These are phyloP conservation scores for Trichomonascaceae sp. DNA, from an alignment of 1,139 yeast species.

Conservation along the genomic window DNA sequence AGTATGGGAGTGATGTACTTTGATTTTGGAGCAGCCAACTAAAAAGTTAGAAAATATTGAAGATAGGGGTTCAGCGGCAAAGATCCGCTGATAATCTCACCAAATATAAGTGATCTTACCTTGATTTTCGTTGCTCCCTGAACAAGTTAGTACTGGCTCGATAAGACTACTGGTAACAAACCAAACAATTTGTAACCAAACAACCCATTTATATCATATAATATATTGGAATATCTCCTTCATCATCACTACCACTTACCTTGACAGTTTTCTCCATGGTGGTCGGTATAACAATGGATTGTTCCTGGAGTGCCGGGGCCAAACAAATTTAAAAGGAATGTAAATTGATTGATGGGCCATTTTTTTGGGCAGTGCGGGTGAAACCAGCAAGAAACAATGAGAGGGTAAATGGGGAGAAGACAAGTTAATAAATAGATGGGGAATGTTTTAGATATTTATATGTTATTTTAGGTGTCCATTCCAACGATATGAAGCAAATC, in stretches of 20 bases:
- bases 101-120: constrained; percentile 18
- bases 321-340: not conserved
- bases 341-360: not conserved
- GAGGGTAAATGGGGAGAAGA: not conserved
- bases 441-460: not conserved
- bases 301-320: not conserved
- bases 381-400: not conserved
- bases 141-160: constrained; percentile 7
- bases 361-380: not conserved
- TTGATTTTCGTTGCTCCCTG: constrained; percentile 64
- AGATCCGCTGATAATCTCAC: not conserved
- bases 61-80: constrained; percentile 22
- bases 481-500: not conserved
- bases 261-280: constrained; percentile 48
- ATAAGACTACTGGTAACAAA: not conserved
- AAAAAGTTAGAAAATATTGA: constrained; percentile 33
- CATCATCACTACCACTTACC: constrained; percentile 29
- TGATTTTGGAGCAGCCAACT: constrained; percentile 96
- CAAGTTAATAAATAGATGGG: not conserved
- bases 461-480: not conserved
- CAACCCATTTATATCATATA: not conserved
- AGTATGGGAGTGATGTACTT: constrained; percentile 92
- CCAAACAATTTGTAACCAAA: not conserved
- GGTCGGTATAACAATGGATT: constrained; percentile 11
- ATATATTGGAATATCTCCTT: not conserved